Base-by-base conservation (phyloP, 176 grass and related monocot species). In the Ananas comosus region DNA sequence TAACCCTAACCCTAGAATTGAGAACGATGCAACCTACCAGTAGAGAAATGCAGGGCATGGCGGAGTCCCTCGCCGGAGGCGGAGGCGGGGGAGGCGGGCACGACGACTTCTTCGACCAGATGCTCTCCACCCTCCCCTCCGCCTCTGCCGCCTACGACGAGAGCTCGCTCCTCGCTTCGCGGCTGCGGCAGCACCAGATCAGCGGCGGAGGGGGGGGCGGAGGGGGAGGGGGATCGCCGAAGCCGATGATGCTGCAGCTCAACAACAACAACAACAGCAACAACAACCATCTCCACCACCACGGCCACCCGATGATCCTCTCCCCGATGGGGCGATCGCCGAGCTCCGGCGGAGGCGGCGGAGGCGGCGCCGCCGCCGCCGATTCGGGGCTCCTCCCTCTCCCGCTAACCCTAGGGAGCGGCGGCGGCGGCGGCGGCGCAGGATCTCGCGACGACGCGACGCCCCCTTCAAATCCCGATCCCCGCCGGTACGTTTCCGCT, bases 51-150 rank as follows among this genome's bases (percentile, higher is more conserved):
- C 75, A 77, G 11, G 65, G 65, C 51, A 63, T 50, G 51, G 65
- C 65, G 2, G 63, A 14, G 29, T 50, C 71, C 29, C 11, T 63
- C 1, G 29, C 17, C 9, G 64, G 67, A 53, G 84, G 65, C 29
- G 72, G 64, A 8, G 78, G 54, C 2, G 71, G 33, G 0, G 73
- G 57, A 63, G 72, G 49, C 10, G 13, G 77, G 17, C 86, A 89
- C 51, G 89, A 93, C 25, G 94, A 99, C 73, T 99, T 99, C 89
- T 85, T 99, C 13, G 84, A 99, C 79, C 89, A 99, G 80, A 90
- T 99, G 89, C 74, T 99, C 64, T 93, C 84, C 69, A 72, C 81
- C 64, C 80, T 97, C n/a, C 89, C 86, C 66, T 68, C 78, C 12
- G 63, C 22, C 27, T 72, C n/a, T 51, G 16, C 51, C 0, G 51